phyloP scores from a whole-genome alignment of 2,329 filamentous ascomycete genomes.

The Xylaria sp. region DNA sequence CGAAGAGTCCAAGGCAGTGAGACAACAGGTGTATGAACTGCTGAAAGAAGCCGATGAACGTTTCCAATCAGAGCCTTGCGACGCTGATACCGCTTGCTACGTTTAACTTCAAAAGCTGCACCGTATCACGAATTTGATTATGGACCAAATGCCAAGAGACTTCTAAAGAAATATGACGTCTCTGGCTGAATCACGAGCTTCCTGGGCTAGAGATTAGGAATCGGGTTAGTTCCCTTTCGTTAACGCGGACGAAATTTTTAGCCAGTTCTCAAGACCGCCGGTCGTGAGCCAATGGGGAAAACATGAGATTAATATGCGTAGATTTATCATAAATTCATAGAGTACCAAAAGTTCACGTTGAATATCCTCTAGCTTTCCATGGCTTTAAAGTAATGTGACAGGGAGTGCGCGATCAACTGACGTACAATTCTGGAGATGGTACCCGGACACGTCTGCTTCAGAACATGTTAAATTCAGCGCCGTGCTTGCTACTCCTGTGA shows the following conservation, averaged over 20 bases:
- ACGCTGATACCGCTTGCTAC: too few relatives aligned
- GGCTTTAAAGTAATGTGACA: slow-evolving; percentile 38
- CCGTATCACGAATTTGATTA: too few relatives aligned
- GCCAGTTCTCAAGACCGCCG: not conserved
- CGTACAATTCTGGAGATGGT: slow-evolving; percentile 44
- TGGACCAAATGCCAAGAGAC: too few relatives aligned
- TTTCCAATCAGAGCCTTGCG: slow-evolving; percentile 20
- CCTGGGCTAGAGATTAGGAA: too few relatives aligned
- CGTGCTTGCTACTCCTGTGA: slow-evolving; percentile 41
- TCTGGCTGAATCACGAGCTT: not conserved
- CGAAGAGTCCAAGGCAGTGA: slow-evolving; percentile 18
- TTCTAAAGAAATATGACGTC: too few relatives aligned
- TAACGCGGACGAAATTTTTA: not conserved
- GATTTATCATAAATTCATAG: not conserved
- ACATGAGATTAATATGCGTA: not conserved
- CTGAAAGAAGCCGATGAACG: slow-evolving; percentile 30
- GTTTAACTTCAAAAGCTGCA: too few relatives aligned
- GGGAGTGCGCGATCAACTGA: slow-evolving; percentile 38
- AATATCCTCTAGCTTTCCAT: too few relatives aligned
- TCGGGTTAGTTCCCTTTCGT: not conserved
- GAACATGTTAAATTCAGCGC: slow-evolving; percentile 38
- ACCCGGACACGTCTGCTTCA: slow-evolving; percentile 43
- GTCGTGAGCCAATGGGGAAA: not conserved
- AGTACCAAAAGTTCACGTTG: not conserved
- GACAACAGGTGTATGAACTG: slow-evolving; percentile 21